Conservation (phyloP, 768 basidiomycete genomes). For the Amanita inopinata region DNA sequence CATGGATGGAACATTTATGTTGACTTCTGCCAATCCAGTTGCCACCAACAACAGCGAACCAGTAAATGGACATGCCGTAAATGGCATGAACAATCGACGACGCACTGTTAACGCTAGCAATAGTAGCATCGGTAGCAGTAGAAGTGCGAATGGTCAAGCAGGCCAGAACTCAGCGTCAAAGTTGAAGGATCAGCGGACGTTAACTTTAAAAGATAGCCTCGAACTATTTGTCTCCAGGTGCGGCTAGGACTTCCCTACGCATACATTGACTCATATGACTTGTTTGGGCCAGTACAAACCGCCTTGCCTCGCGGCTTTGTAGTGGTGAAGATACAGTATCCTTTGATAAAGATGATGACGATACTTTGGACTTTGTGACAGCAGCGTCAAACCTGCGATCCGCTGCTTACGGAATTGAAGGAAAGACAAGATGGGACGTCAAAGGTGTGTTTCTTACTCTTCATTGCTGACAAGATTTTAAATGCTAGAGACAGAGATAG, state of each 20-base stretch:
- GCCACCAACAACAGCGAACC: conserved; percentile 13
- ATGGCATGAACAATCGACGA: conserved; percentile 15
- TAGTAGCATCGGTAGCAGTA: neutral
- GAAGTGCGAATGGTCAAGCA: conserved; percentile 16
- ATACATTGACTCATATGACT: neutral
- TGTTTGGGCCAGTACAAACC: conserved; percentile 53
- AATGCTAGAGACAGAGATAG: conserved; percentile 63
- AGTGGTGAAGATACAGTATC: conserved; percentile 63
- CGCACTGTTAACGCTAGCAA: neutral
- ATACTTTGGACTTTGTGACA: conserved; percentile 93
- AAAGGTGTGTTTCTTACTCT: conserved; percentile 51
- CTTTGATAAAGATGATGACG: conserved; percentile 98
- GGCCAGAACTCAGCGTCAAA: conserved; percentile 17
- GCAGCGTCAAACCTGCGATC: conserved; percentile 91
- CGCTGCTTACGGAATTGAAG: conserved; percentile 78
- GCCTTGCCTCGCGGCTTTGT: conserved; percentile 59
- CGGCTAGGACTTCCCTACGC: conserved; percentile 6
- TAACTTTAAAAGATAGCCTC: conserved; percentile 75
- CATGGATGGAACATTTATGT: conserved; percentile 47
- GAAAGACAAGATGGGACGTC: conserved; percentile 92
- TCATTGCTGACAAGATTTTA: neutral
- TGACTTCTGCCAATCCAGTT: conserved; percentile 21
- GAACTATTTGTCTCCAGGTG: conserved; percentile 82
- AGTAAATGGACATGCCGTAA: conserved; percentile 20
- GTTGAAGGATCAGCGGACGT: conserved; percentile 74